Conservation (phyloP, 2,329 filamentous ascomycete genomes). For the Colletotrichum navitas region DNA sequence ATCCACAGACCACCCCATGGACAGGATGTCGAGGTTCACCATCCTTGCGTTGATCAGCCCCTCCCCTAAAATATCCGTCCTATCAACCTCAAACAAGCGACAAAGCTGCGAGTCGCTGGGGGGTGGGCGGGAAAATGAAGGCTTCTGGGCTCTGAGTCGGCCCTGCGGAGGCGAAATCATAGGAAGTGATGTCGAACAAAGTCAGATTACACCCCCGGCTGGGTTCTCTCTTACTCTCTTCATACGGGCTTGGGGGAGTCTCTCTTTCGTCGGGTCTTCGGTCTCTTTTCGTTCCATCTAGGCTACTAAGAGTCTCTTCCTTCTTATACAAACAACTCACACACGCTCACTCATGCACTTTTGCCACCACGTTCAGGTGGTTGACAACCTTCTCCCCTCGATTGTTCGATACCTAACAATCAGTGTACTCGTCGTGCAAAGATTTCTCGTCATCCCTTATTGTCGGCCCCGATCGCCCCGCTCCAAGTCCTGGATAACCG, state of each 20-base stretch:
- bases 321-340: slow-evolving; percentile 4
- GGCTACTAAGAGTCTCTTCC: not conserved
- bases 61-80: slow-evolving; percentile 58
- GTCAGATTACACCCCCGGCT: slow-evolving; percentile 29
- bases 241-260: slow-evolving; percentile 21
- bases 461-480: slow-evolving; percentile 32
- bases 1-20: slow-evolving; percentile 43
- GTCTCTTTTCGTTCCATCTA: slow-evolving; percentile 21
- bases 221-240: slow-evolving; percentile 27
- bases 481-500: slow-evolving; percentile 31
- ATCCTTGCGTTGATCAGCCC: slow-evolving; percentile 57
- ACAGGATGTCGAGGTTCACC: slow-evolving; percentile 34
- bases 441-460: slow-evolving; percentile 32
- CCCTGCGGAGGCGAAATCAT: slow-evolving; percentile 35
- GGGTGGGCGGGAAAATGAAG: slow-evolving; percentile 34
- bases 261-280: slow-evolving; percentile 34
- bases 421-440: slow-evolving; percentile 20
- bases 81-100: slow-evolving; percentile 66
- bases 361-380: slow-evolving; percentile 1
- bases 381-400: not conserved
- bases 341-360: not conserved
- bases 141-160: slow-evolving; percentile 30
- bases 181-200: slow-evolving; percentile 36
- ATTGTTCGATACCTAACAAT: not conserved
- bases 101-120: slow-evolving; percentile 41